Evolutionary conservation across 306 rosid species (phyloP), one percentile per base, ranked within the genome.

Genomic region (Phaseolus lunatus): DNA sequence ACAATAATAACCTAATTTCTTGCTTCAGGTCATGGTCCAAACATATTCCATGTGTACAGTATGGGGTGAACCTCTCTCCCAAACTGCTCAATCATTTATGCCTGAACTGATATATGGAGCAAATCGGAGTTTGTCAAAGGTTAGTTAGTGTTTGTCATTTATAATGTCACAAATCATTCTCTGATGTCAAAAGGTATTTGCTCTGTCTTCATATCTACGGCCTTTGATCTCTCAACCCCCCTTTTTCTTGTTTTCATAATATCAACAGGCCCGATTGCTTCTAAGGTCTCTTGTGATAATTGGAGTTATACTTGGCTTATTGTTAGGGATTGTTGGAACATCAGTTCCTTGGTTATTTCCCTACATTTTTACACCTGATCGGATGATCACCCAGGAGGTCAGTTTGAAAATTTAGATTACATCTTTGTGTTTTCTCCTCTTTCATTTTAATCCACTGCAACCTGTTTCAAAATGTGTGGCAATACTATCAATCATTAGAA

Each of bases 31-130:
- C 88, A 88, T 94, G 97, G 54, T 94, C 71, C 98, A 94, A 90
- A 85, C 90, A 9, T 89, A 83, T 80, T 73, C 73, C 82, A 88
- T 85, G 85, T 90, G 96, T 86, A 85, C 97, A 0, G 97, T 94
- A 52, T 94, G 94, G 97, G 98, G 98, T 62, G 97, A 94, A 79
- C 98, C 98, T 83, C 94, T 94, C 67, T 92, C 97, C 59, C 98
- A 94, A 88, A 90, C 98, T 48, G 94, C 98, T 24, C 97, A 94
- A 62, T 84, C 98, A 35, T 94, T 92, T 94, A 90, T 94, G 93
- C 98, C 97, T 1, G 97, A 87, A 75, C 82, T 90, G 75, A 27
- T 94, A 27, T 81, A 72, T 82, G 98, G 98, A 83, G 90, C 57
- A 41, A 80, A 89, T 41, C 85, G 82, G 50, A 94, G 59, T 82